Evolutionary conservation across 139 green algal genomes (phyloP).

Genomic region (Monoraphidium neglectum): DNA sequence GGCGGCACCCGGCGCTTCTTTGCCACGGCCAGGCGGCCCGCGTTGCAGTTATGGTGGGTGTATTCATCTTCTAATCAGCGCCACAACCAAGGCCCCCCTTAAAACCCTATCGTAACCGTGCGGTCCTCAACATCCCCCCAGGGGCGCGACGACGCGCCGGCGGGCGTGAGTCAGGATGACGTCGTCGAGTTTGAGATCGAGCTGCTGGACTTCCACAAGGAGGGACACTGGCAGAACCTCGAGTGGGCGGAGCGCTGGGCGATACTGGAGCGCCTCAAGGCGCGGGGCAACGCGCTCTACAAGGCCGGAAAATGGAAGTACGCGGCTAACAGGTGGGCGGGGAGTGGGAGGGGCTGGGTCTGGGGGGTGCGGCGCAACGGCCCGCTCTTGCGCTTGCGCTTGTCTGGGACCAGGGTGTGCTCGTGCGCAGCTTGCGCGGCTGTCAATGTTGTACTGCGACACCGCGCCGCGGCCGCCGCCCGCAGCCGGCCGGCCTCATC

Average conservation of each 20-base stretch:
- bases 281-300: conserved; percentile 69
- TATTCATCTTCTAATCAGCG: too few relatives aligned
- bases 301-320: conserved; percentile 39
- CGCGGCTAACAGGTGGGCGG: conserved; percentile 28
- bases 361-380: too few relatives aligned
- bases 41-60: too few relatives aligned
- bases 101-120: too few relatives aligned
- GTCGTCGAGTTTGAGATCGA: conserved; percentile 72
- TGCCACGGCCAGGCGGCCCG: too few relatives aligned
- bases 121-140: background rate
- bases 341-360: background rate
- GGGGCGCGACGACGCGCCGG: conserved; percentile 30
- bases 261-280: conserved; percentile 52
- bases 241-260: conserved; percentile 46
- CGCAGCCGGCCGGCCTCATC: too few relatives aligned
- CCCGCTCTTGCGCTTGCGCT: background rate
- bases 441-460: too few relatives aligned
- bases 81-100: too few relatives aligned
- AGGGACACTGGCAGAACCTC: conserved; percentile 54
- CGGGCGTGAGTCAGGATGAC: conserved; percentile 4
- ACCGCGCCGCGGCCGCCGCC: too few relatives aligned
- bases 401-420: too few relatives aligned
- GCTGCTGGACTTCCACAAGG: conserved; percentile 69
- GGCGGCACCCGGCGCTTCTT: too few relatives aligned
- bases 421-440: too few relatives aligned